phyloP scores from a whole-genome alignment of 2,329 filamentous ascomycete species.

The Aspergillus ruber region DNA sequence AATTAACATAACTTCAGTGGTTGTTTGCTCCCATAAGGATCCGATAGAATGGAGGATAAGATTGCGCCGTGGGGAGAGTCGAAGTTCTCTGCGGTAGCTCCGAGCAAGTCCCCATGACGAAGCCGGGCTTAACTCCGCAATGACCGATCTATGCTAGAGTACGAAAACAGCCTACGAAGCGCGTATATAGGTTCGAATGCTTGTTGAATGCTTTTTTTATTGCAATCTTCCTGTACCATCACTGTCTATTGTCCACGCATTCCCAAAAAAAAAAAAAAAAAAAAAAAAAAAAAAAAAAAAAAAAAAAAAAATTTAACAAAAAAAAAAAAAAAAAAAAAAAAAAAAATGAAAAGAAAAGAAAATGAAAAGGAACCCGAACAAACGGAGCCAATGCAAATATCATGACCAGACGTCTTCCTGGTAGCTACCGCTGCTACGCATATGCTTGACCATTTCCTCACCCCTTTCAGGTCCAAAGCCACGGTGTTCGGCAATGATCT shows the following conservation, averaged over 20 bases:
- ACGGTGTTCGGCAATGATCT: slow-evolving; percentile 80
- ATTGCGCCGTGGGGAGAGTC: neutral
- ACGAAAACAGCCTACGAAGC: too few species aligned
- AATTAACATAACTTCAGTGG: too few species aligned
- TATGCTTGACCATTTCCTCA: slow-evolving; percentile 94
- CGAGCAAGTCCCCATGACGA: neutral
- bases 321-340: slow-evolving; percentile 1
- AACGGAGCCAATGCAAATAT: slow-evolving; percentile 15
- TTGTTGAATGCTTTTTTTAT: neutral
- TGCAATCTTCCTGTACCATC: neutral
- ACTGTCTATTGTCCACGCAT: neutral
- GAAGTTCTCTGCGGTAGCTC: neutral
- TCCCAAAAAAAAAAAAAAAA: neutral
- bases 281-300: neutral
- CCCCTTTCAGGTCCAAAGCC: slow-evolving; percentile 78
- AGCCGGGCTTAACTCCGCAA: neutral
- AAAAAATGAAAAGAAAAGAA: too few species aligned
- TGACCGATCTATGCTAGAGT: neutral
- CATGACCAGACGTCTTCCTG: slow-evolving; percentile 73
- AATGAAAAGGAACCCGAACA: slow-evolving; percentile 13
- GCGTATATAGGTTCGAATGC: neutral
- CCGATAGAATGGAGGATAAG: neutral
- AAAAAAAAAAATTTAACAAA: neutral
- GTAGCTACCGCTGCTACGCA: slow-evolving; percentile 92
- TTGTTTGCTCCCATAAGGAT: neutral